Base-by-base conservation (phyloP, 1,284 basidiomycete genomes). In the Naganishia albida region DNA sequence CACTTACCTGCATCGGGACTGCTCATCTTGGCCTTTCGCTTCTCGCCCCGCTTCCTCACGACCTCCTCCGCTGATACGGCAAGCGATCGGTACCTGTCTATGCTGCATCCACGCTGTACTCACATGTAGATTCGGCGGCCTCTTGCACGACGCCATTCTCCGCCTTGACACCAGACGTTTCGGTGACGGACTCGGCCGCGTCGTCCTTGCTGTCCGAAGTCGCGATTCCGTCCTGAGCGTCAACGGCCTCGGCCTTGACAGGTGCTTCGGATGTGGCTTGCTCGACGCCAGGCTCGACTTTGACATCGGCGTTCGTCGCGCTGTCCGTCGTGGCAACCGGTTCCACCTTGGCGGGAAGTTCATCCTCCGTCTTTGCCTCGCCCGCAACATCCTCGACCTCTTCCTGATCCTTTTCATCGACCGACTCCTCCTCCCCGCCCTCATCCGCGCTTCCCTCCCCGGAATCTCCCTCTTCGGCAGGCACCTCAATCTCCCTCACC, bases 61-160 rank as follows among this genome's bases (percentile, higher is more conserved):
- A 42, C 54, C 44, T 49, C 65, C 18, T 70, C 70, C 23, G 56
- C 55, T 34, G 66, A 57, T n/a, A 39, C 48, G 12, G 67, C 48
- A 7, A 53, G 15, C 7, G 34, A n/a, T n/a, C 13, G 8, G 7
- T 28, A 50, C 20, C 23, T 26, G 28, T 3, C n/a, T 20, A 20
- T 13, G 25, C 12, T 16, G 20, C n/a, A 59, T 7, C 28, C 18
- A 26, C 7, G 30, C 15, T 13, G 18, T 18, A 56, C 60, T 25
- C 30, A 52, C 49, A 48, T 6, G 53, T n/a, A 26, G 63, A 38
- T 34, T 56, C 63, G 13, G 38, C 30, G 18, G 25, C 40, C 8
- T 18, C 18, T 16, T 13, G 30, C 23, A 46, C 30, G 38, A 89
- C 88, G 77, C 79, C 81, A 89, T 89, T 80, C 89, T 89, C 73